phyloP scores from a whole-genome alignment of 2,329 filamentous ascomycete species.

The Fusarium gaditjirri region DNA sequence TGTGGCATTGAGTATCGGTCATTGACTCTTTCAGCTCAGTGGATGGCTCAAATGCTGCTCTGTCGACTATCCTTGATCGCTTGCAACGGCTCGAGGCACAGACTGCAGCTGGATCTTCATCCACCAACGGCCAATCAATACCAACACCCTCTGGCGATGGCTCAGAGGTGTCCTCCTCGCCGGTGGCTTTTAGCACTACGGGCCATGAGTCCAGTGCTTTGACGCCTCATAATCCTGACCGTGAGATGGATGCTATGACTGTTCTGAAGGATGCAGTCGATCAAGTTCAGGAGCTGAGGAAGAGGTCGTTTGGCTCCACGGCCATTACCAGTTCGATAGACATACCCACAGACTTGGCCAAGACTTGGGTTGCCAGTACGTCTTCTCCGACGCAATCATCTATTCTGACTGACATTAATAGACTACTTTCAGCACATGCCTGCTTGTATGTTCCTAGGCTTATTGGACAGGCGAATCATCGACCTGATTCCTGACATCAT shows the following conservation, averaged over 20 bases:
- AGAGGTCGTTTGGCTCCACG: constrained; percentile 32
- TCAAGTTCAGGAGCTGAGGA: constrained; percentile 42
- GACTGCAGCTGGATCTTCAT: not conserved
- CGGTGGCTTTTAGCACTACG: constrained; percentile 12
- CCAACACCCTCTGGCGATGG: constrained; percentile 22
- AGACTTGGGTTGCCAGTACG: constrained; percentile 44
- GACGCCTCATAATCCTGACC: not conserved
- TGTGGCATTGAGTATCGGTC: not conserved
- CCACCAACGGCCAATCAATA: not conserved
- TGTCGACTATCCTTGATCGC: constrained; percentile 46
- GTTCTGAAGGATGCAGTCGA: constrained; percentile 46
- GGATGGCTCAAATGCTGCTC: constrained; percentile 21
- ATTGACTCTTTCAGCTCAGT: constrained; percentile 26
- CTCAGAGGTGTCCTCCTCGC: constrained; percentile 30
- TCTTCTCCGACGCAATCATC: not conserved
- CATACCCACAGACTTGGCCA: constrained; percentile 45
- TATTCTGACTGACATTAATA: not conserved
- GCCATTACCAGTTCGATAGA: constrained; percentile 41
- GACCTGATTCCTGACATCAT: constrained; percentile 47
- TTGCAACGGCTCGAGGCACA: constrained; percentile 46
- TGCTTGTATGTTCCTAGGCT: constrained; percentile 44
- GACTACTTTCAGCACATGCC: constrained; percentile 47
- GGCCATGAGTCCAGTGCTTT: constrained; percentile 13
- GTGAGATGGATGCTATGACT: constrained; percentile 41
- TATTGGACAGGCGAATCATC: constrained; percentile 43